A percentile compares a stretch with the other conserved stretches of the same genome.
These are phyloP conservation scores for Tetrapisispora phaffii DNA, from an alignment of 805 yeast species.

Conservation along the genomic window DNA sequence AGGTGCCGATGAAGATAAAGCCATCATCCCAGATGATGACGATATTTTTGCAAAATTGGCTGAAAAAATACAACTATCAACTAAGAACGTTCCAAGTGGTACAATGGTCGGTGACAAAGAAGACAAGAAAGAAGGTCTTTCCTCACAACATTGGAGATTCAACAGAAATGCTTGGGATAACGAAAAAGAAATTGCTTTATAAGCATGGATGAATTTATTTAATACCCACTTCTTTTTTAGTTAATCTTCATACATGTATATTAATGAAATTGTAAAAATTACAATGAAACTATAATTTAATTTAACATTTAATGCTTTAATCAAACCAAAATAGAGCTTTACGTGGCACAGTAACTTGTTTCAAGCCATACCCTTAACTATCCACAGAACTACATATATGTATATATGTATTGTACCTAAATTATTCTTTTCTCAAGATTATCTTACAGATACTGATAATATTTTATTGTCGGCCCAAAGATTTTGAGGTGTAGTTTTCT, in stretches of 20 bases:
- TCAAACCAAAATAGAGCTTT: too few species aligned
- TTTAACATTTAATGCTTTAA: too few species aligned
- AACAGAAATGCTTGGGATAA: conserved; percentile 43
- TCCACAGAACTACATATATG: too few species aligned
- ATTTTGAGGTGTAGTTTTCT: too few species aligned
- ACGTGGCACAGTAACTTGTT: too few species aligned
- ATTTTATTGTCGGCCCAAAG: too few species aligned
- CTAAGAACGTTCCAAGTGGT: conserved; percentile 62
- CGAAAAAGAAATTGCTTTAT: conserved; percentile 48
- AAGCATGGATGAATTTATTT: background rate
- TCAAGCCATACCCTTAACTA: too few species aligned
- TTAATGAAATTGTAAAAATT: conserved; percentile 1
- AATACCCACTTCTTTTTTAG: background rate
- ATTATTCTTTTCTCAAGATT: too few species aligned
- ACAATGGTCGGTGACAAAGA: conserved; percentile 47
- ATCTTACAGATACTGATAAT: too few species aligned
- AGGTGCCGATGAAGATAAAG: conserved; percentile 19
- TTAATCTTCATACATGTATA: conserved; percentile 1
- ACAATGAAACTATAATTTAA: background rate
- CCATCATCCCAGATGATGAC: conserved; percentile 20
- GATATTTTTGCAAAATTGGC: conserved; percentile 38
- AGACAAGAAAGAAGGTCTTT: conserved; percentile 36
- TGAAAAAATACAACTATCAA: conserved; percentile 45
- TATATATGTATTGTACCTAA: too few species aligned
- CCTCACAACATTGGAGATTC: conserved; percentile 65